Percentiles rank a stretch among this genome's conserved stretches.
phyloP scores from a whole-genome alignment of 1,139 yeast species.

The Magnusiomyces fungicola region DNA sequence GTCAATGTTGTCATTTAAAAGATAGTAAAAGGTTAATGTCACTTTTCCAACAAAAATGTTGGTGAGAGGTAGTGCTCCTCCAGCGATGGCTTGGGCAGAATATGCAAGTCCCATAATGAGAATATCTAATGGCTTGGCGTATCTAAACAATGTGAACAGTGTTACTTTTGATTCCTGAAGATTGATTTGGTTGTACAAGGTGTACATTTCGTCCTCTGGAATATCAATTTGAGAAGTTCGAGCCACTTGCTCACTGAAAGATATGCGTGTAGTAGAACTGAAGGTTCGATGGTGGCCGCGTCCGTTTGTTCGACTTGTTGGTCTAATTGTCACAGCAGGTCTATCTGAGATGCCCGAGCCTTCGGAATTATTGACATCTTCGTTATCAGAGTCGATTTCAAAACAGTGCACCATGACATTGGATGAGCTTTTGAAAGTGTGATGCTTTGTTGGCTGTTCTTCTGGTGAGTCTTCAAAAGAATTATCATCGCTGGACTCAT shows the following conservation, averaged over 20 bases:
- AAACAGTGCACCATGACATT: conserved; percentile 3
- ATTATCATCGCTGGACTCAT: too few relatives aligned
- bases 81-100: conserved; percentile 31
- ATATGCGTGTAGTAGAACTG: not conserved
- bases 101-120: conserved; percentile 27
- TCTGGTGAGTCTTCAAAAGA: too few relatives aligned
- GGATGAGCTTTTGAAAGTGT: not conserved
- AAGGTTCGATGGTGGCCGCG: conserved; percentile 4
- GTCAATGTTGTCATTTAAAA: conserved; percentile 26
- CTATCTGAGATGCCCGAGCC: not conserved
- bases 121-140: conserved; percentile 30
- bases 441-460: too few relatives aligned
- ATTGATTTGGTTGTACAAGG: not conserved
- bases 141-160: conserved; percentile 30
- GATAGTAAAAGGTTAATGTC: conserved; percentile 33
- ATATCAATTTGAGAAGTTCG: not conserved
- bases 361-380: not conserved
- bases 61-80: conserved; percentile 36
- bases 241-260: not conserved
- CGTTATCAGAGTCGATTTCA: not conserved
- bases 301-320: not conserved
- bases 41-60: conserved; percentile 36
- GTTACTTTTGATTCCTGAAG: not conserved
- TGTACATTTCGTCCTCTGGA: not conserved
- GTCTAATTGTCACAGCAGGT: not conserved